Evolutionary conservation across 768 basidiomycete species (phyloP), one percentile per base, ranked within the genome.

Genomic region (Tricholomella constricta): DNA sequence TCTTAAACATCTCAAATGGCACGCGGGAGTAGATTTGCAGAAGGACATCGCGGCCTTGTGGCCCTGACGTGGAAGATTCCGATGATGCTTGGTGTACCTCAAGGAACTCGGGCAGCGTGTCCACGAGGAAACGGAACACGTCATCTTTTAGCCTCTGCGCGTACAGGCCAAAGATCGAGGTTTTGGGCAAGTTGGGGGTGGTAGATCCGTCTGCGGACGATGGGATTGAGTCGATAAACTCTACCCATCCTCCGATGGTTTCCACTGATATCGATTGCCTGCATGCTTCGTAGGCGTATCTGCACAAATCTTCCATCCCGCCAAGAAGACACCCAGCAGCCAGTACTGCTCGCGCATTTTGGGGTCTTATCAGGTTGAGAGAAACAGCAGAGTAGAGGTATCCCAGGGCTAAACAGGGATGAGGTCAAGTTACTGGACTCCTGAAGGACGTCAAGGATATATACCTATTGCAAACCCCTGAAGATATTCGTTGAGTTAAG

Each of bases 1-100:
- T 77, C 71, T 92, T 92, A 71, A 93, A 93, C 70, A 91, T 79
- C 54, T 94, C 91, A 68, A 94, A 95, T 3, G 93, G 91, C 42
- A 93, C 85, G 48, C 78, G 79, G 22, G 88, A 81, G 72, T 88
- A 94, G 56, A 91, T 78, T 62, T 84, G 84, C 59, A 91, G 71
- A 38, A 92, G 72, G 14, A 84, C 77, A 48, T 90, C 89, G 60
- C 89, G 83, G 35, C 88, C 82, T 55, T 70, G 76, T 42, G 78
- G 65, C 38, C 70, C 75, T 52, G 72, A 62, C 48, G 64, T 62
- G 25, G 79, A 65, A 45, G 74, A 71, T 32, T 73, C 70, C 54
- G 66, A 65, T 17, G 67, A 68, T 51, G 71, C 56, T 52, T 68
- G 65, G 36, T 78, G 75, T 47, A 83, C 72, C 57, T 84, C 84